Evolutionary conservation across 441 rosid species (phyloP), one percentile per base, ranked within the genome.

Genomic region (Pelargonium australe): DNA sequence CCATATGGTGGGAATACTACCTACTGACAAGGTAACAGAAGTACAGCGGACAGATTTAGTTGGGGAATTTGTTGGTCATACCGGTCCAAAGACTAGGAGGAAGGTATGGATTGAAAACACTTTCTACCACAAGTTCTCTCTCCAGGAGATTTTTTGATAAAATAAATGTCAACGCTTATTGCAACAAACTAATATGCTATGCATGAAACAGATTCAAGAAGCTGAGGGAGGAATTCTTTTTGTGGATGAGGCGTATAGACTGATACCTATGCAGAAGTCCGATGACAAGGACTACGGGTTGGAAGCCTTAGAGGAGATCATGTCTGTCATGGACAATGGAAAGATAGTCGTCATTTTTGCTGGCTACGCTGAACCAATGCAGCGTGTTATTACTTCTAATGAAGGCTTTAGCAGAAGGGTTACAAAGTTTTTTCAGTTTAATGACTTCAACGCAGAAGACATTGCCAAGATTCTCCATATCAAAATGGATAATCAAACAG

Each of bases 361-460:
- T 0, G 96, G 99, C 14, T 94, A 94, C 74, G 85, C 90, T 8
- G 97, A 94, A 77, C 99, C 97, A 47, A 94, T 94, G 99, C 86
- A 88, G 80, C 94, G 96, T 8, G 95, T 94, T 67, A 95, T 95
- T 1, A 79, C 89, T 57, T 91, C 97, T 0, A 91, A 95, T n/a
- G 97, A 95, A 78, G 99, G 99, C 70, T 95, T 95, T 81, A 86
- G 92, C 71, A 83, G 97, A 78, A 89, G 99, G 78, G 99, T 95
- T 28, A 90, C 97, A n/a, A 95, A 90, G 77, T 90, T 91, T 78
- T 95, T 95, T 77, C 78, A 80, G 65, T 95, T 95, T 57, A 80
- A 84, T 11, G 97, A 95, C 80, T 95, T 91, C 76, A 81, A 71
- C 68, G 78, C 92, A 0, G 79, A 80, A 72, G 97, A 95, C 75